phyloP scores from a whole-genome alignment of 2,329 filamentous ascomycete species.

The Botryotinia globosa region DNA sequence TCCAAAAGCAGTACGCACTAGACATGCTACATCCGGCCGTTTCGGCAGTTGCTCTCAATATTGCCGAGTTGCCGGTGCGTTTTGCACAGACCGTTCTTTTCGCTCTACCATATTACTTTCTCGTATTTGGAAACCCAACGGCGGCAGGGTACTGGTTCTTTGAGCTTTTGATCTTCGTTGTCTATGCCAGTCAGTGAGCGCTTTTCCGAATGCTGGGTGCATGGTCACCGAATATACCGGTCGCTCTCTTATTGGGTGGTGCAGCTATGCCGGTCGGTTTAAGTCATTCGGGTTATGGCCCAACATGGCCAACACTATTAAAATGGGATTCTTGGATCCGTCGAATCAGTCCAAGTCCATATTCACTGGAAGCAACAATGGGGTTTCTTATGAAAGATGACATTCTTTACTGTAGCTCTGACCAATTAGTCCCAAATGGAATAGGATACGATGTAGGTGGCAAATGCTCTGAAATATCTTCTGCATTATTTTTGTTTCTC shows the following conservation, averaged over 20 bases:
- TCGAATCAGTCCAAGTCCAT: neutral
- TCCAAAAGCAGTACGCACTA: neutral
- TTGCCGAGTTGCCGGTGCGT: neutral
- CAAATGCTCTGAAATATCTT: neutral
- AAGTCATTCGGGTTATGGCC: neutral
- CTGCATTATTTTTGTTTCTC: neutral
- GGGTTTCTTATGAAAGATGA: neutral
- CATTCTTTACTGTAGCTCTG: neutral
- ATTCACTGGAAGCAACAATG: neutral
- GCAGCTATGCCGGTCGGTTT: neutral
- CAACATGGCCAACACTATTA: neutral
- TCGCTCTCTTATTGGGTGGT: neutral
- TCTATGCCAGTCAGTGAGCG: neutral
- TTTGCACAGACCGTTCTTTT: neutral
- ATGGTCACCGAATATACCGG: neutral
- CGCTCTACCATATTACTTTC: neutral
- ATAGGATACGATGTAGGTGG: neutral
- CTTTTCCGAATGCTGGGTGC: conserved; percentile 5
- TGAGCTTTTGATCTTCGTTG: neutral
- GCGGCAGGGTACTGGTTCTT: neutral
- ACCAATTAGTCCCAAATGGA: neutral
- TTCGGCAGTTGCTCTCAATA: neutral
- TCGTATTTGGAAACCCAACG: neutral
- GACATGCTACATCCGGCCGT: neutral
- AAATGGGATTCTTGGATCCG: neutral